Base-by-base conservation (phyloP, 768 basidiomycete genomes). In the Lentinus brumalis region DNA sequence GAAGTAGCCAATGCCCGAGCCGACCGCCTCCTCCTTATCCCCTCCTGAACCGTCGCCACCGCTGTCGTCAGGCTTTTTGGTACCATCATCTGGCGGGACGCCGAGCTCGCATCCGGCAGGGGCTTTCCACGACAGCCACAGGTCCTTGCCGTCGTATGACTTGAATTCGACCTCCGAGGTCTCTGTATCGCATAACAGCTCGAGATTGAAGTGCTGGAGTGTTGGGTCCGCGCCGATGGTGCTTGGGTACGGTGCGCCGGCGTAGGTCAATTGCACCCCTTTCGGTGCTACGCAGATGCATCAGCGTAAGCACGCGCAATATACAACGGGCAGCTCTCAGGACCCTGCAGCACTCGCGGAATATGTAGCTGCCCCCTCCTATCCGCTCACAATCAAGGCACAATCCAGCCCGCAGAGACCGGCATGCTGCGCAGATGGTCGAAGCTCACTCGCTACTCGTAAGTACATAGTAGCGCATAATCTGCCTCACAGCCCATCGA, bases 1-100 rank as follows among this genome's bases (percentile, higher is more conserved):
- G 78, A 95, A 94, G 83, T 90, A 94, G 3, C 91, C 89, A n/a
- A 96, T 76, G 26, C 88, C 91, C 72, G 87, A 91, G 4, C 87
- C 89, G 29, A 84, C 81, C 0, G 62, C 51, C 65, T 68, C 64
- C 29, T 26, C 58, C 47, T 59, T 57, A 9, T 58, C 63, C n/a
- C 64, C 63, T 40, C 60, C 55, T 26, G 57, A 53, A 3, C 56
- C 57, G 5, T 58, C 29, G 39, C 64, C 65, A 2, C 59, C 61
- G 51, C 67, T 75, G 64, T 80, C 74, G 44, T 74, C 72, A 3
- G 78, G 70, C 39, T 64, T 67, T 4, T 69, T 56, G 5, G 70
- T 75, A 5, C 66, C 73, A 41, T 69, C 67, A 7, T 70, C 56
- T 49, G 65, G 59, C n/a, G 41, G 49, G 53, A 18, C 69, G 15